Percentiles rank a stretch among this genome's conserved stretches.
Evolutionary conservation across 2,329 filamentous ascomycete species (phyloP).

Genomic region (Arthrobotrys sphaeroides): DNA sequence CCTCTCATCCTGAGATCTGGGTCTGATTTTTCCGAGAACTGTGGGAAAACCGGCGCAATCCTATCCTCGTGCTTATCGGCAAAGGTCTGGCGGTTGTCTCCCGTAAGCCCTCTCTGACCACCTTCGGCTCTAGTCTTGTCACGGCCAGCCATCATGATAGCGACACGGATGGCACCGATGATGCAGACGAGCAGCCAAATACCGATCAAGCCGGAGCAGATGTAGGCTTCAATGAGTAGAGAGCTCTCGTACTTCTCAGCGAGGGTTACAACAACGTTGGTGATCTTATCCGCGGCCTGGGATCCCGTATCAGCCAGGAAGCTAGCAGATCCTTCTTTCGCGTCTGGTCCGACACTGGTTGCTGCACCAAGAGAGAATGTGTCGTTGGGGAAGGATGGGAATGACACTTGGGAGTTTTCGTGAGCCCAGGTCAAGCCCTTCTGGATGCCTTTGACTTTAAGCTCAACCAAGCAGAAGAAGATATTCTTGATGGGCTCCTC

Average conservation of each 20-base stretch:
- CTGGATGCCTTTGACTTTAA: conserved; percentile 86
- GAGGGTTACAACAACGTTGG: conserved; percentile 76
- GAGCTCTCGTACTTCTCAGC: conserved; percentile 72
- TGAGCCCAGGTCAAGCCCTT: conserved; percentile 93
- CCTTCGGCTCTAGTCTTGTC: conserved; percentile 72
- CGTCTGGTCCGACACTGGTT: conserved; percentile 69
- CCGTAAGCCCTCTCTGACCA: conserved; percentile 27
- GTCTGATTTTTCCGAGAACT: conserved; percentile 48
- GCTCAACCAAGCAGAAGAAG: conserved; percentile 83
- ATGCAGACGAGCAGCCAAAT: conserved; percentile 82
- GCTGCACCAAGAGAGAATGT: conserved; percentile 83
- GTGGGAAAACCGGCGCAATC: conserved; percentile 39
- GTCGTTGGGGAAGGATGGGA: conserved; percentile 80
- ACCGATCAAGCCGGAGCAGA: conserved; percentile 77
- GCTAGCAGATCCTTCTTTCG: conserved; percentile 66
- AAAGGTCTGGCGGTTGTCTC: conserved; percentile 27
- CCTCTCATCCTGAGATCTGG: conserved; percentile 19
- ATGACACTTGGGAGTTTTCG: conserved; percentile 81
- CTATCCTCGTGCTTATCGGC: conserved; percentile 17
- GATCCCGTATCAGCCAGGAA: conserved; percentile 82
- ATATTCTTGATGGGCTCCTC: conserved; percentile 76
- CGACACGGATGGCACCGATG: conserved; percentile 74
- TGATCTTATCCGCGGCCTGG: conserved; percentile 82
- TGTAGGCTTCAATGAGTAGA: conserved; percentile 80
- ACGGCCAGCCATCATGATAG: conserved; percentile 69